phyloP scores from a whole-genome alignment of 2,329 filamentous ascomycete species.

The Lasiodiplodia gonubiensis region DNA sequence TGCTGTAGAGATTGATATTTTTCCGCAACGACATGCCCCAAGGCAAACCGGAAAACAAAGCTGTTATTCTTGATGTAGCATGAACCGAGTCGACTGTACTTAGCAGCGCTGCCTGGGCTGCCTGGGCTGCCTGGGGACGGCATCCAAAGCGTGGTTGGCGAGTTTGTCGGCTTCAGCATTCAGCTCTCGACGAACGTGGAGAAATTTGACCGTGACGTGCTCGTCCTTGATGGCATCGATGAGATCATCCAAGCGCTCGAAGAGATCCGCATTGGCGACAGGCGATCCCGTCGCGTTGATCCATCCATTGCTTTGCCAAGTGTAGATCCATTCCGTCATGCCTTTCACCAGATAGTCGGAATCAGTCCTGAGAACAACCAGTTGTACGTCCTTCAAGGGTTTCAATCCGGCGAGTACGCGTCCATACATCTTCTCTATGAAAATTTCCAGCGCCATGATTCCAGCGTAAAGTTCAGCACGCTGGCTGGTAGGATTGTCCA shows the following conservation, averaged over 20 bases:
- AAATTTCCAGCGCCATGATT: not conserved
- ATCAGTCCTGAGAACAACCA: slow-evolving; percentile 4
- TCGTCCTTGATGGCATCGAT: not conserved
- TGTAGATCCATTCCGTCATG: not conserved
- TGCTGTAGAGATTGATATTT: not conserved
- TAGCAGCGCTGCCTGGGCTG: not conserved
- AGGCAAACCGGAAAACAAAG: not conserved
- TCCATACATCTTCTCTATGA: not conserved
- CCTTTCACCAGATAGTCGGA: slow-evolving; percentile 5
- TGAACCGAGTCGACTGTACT: not conserved
- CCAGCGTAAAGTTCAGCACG: slow-evolving; percentile 4
- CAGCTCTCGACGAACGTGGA: slow-evolving; percentile 1
- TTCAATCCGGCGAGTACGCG: not conserved
- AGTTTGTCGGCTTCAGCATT: not conserved
- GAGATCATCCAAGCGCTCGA: not conserved
- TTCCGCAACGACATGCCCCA: not conserved
- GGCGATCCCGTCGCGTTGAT: not conserved
- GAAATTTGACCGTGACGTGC: not conserved
- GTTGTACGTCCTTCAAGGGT: not conserved
- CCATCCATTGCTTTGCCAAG: not conserved
- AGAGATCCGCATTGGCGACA: not conserved
- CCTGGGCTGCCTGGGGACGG: no score
- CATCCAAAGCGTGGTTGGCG: not conserved
- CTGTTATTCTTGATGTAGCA: not conserved
- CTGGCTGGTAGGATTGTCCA: not conserved